phyloP scores from a whole-genome alignment of 2,329 filamentous ascomycete species.

The Trichoderma afroharzianum region DNA sequence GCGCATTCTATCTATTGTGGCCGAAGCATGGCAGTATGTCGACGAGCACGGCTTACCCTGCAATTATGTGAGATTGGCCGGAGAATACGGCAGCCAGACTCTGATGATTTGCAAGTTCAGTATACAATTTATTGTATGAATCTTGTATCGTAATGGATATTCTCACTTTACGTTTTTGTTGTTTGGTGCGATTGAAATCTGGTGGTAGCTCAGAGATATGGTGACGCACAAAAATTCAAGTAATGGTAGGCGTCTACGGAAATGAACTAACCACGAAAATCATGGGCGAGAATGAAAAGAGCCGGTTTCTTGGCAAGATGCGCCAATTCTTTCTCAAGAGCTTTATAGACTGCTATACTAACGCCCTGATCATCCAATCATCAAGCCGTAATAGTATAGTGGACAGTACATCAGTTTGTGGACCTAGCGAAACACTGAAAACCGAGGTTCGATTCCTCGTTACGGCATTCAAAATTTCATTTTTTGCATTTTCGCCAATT shows the following conservation, averaged over 20 bases:
- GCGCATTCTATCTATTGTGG: not conserved
- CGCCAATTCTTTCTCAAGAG: not conserved
- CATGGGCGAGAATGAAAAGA: not conserved
- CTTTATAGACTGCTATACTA: not conserved
- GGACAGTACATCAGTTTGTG: slow-evolving; percentile 19
- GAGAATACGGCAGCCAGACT: not conserved
- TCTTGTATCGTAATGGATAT: not conserved
- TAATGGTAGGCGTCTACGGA: not conserved
- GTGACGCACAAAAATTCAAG: not conserved
- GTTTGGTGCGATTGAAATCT: not conserved
- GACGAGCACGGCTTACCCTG: not conserved
- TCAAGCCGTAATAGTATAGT: slow-evolving; percentile 13
- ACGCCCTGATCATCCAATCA: not conserved
- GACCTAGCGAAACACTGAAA: slow-evolving; percentile 10
- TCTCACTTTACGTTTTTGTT: not conserved
- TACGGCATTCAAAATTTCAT: slow-evolving; percentile 6
- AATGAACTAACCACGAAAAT: not conserved
- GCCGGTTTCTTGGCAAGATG: not conserved
- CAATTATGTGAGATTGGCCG: not conserved
- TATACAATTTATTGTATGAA: not conserved
- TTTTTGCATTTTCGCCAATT: not conserved
- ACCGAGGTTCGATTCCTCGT: slow-evolving; percentile 19
- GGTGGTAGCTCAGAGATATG: rapidly evolving
- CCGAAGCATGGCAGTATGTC: not conserved
- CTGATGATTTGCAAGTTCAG: not conserved